phyloP scores from a whole-genome alignment of 331 rosid species.

The Rhamnella rubrinervis region DNA sequence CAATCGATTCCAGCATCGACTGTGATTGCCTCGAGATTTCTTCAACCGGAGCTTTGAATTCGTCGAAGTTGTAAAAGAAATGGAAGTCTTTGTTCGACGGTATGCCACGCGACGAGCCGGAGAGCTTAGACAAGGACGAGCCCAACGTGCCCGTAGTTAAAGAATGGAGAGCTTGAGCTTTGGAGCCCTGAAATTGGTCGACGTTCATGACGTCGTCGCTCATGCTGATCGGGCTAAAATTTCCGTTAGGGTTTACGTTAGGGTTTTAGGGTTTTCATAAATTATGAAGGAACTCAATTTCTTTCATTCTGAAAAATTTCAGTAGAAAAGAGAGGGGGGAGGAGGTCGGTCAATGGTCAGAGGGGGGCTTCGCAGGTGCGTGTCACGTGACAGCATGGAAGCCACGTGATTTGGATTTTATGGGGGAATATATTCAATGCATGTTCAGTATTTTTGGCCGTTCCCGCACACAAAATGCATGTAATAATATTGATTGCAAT shows the following conservation, averaged over 20 bases:
- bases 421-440: too few relatives aligned
- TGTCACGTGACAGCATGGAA: too few relatives aligned
- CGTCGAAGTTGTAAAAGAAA: conserved; percentile 58
- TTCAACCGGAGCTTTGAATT: conserved; percentile 58
- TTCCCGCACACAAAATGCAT: too few relatives aligned
- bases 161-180: conserved; percentile 37
- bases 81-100: conserved; percentile 69
- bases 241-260: not conserved
- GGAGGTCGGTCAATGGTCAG: too few relatives aligned
- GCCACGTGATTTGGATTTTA: too few relatives aligned
- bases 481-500: too few relatives aligned
- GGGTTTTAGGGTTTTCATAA: conserved; percentile 45
- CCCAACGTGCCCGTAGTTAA: conserved; percentile 44
- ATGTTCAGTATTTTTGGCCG: too few relatives aligned
- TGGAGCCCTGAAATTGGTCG: conserved; percentile 40
- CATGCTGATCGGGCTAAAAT: conserved; percentile 12
- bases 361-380: too few relatives aligned
- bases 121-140: conserved; percentile 51
- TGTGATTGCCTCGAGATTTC: conserved; percentile 48
- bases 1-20: conserved; percentile 59
- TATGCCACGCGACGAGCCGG: conserved; percentile 52
- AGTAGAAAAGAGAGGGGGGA: too few relatives aligned
- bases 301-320: too few relatives aligned
- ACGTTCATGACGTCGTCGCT: conserved; percentile 39
- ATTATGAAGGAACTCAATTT: too few relatives aligned